These are phyloP conservation scores for Puccinia novopanici DNA, from an alignment of 1,284 basidiomycete genomes.

Conservation along the genomic window DNA sequence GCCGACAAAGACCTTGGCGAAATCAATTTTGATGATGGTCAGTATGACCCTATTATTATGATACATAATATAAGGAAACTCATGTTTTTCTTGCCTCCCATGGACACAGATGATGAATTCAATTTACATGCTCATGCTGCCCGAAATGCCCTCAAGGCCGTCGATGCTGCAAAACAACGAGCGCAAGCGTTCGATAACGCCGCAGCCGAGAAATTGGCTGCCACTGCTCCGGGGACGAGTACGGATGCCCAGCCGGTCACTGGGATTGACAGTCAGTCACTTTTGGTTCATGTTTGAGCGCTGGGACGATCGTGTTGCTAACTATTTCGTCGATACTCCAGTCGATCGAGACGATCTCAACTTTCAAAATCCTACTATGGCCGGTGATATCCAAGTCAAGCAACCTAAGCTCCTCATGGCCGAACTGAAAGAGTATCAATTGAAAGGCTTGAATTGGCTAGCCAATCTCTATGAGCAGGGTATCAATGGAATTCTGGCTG, in stretches of 20 bases:
- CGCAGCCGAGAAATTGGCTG: constrained; percentile 67
- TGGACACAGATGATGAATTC: constrained; percentile 74
- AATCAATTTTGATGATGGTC: constrained; percentile 92
- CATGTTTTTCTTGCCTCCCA: neutral
- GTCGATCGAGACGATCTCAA: constrained; percentile 96
- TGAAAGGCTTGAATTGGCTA: constrained; percentile 98
- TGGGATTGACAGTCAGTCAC: constrained; percentile 50
- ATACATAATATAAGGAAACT: neutral
- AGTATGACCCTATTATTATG: neutral
- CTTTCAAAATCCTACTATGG: constrained; percentile 97
- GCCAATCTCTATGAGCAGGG: constrained; percentile 98
- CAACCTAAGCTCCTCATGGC: constrained; percentile 97
- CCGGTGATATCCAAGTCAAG: constrained; percentile 77
- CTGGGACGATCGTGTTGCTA: too few species aligned
- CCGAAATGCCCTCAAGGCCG: constrained; percentile 85
- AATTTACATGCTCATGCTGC: constrained; percentile 86
- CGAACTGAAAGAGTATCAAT: constrained; percentile 95
- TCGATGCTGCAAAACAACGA: constrained; percentile 75
- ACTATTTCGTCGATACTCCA: constrained; percentile 56
- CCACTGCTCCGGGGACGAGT: constrained; percentile 49
- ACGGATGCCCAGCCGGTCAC: constrained; percentile 50
- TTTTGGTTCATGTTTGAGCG: constrained; percentile 4
- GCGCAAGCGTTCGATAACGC: constrained; percentile 83
- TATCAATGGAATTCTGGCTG: constrained; percentile 95
- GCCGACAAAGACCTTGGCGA: constrained; percentile 69